Base-by-base conservation (phyloP, 805 yeast species). In the Candida loeiensis region DNA sequence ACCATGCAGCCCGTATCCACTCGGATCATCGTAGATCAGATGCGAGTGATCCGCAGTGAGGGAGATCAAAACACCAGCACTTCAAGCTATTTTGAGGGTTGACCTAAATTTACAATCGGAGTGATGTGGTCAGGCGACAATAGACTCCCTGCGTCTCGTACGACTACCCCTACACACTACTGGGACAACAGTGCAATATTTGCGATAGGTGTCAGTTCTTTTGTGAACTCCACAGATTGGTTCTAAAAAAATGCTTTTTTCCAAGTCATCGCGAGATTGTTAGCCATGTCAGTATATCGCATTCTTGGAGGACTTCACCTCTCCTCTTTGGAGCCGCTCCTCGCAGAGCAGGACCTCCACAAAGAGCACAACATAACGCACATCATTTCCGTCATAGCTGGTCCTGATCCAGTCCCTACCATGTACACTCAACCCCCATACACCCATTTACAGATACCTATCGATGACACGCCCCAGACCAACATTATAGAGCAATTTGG, bases 251-350 rank as follows among this genome's bases (percentile, higher is more conserved):
- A 30, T 16, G 28, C 21, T 36, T 24, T 35, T 35, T 36, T 36
- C 21, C 21, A 24, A 12, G 35, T 37, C 40, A 37, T 37, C 40
- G 30, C 37, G 6, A 29, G 17, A 16, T 30, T 32, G 21, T 12
- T 7, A 25, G 15, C 26, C 6, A 37, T 37, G 40, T 37, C 40
- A 12, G 57, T 74, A 44, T 70, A 76, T 40, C 69, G 95, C 52
- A 73, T 89, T n/a, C 60, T 86, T n/a, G 95, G 95, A 18, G 81
- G 82, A 6, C 73, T 91, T 2, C 85, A 80, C 61, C 60, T 91
- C 12, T 89, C 96, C 4, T 78, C 93, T 1, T 66, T 82, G 15
- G 77, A 75, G 37, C 85, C 95, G 0, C 63, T 89, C 16, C 63
- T 73, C 12, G 71, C 77, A 3, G 73, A 64, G 30, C 60, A 69